phyloP scores from a whole-genome alignment of 805 yeast species.

The Candida railenensis region DNA sequence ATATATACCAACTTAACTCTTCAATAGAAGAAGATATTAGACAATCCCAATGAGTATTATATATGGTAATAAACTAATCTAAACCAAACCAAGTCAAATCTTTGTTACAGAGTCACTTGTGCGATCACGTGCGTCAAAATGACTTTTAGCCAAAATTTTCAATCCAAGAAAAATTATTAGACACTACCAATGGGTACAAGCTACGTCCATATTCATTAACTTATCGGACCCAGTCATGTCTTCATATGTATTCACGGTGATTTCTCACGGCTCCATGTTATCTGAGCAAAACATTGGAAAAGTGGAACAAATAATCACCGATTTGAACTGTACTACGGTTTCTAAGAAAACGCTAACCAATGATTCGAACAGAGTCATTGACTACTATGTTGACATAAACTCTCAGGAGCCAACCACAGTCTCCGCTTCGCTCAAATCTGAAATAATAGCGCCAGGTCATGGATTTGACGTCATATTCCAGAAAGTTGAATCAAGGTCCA shows the following conservation, averaged over 20 bases:
- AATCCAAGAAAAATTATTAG: too few relatives aligned
- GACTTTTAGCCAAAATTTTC: too few relatives aligned
- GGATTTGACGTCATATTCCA: slow-evolving; percentile 37
- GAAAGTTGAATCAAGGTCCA: slow-evolving; percentile 17
- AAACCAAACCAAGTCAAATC: too few relatives aligned
- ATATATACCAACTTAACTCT: too few relatives aligned
- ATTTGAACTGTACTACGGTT: background rate
- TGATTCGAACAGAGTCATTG: slow-evolving; percentile 9
- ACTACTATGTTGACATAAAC: slow-evolving; percentile 11
- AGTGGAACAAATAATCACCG: slow-evolving; percentile 22
- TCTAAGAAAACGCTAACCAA: background rate
- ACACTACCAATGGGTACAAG: too few relatives aligned
- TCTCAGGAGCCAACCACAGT: background rate
- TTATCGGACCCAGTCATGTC: background rate
- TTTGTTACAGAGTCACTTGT: too few relatives aligned
- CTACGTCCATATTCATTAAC: background rate
- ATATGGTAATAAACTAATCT: too few relatives aligned
- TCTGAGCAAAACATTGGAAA: slow-evolving; percentile 15
- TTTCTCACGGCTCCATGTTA: slow-evolving; percentile 16
- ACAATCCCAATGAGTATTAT: too few relatives aligned
- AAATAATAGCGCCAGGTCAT: background rate
- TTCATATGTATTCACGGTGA: slow-evolving; percentile 18
- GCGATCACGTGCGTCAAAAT: too few relatives aligned
- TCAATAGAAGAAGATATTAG: too few relatives aligned
- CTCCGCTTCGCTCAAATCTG: background rate